Evolutionary conservation across 1,284 basidiomycete genomes (phyloP).

Genomic region (Quambalaria eucalypti): DNA sequence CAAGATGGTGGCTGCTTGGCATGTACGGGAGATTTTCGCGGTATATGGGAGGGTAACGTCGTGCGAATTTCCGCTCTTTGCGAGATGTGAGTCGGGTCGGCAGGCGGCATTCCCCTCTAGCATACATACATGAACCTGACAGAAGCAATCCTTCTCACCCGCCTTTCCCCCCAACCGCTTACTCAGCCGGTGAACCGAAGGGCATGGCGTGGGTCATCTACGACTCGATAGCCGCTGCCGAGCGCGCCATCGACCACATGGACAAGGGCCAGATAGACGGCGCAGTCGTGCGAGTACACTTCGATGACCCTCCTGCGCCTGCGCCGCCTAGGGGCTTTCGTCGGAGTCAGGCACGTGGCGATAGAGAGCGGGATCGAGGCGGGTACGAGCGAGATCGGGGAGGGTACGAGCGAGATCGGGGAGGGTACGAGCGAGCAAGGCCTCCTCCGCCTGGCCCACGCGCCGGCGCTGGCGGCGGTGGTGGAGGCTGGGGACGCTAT

Average conservation of each 20-base stretch:
- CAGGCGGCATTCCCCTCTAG: no score
- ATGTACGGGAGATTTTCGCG: background rate
- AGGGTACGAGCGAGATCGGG: no score
- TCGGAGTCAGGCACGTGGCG: no score
- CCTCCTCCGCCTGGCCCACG: no score
- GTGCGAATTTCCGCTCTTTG: background rate
- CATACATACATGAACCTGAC: background rate
- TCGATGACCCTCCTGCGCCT: conserved; percentile 1
- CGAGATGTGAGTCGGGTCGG: background rate
- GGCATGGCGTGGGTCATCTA: conserved; percentile 14
- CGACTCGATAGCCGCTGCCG: conserved; percentile 9
- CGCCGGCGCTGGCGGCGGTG: no score
- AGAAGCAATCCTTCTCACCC: no score
- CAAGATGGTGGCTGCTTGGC: background rate
- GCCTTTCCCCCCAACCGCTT: no score
- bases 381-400: no score
- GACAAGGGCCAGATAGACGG: conserved; percentile 33
- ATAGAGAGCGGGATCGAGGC: no score
- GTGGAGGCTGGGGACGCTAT: no score
- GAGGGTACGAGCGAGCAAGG: no score
- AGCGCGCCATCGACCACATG: conserved; percentile 26
- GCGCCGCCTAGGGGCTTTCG: background rate
- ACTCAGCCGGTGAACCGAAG: background rate
- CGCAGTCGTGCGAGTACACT: conserved; percentile 2
- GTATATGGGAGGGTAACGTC: background rate